Conservation (phyloP, 495 filamentous ascomycete species). For the Neurospora sp. region DNA sequence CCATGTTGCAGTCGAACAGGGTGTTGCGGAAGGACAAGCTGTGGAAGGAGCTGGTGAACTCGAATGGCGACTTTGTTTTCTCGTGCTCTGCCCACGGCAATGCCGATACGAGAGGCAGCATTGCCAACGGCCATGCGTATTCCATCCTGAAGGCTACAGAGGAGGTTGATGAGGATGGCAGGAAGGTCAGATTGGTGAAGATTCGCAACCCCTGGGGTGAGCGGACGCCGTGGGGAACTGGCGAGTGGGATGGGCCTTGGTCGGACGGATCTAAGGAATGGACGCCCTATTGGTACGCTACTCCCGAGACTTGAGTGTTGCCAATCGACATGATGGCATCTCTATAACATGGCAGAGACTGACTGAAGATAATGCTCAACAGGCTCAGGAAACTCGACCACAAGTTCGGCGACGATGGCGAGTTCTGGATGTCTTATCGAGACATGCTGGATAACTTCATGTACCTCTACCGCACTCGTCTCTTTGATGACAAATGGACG, state of each 20-base stretch:
- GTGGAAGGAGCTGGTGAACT: slow-evolving; percentile 60
- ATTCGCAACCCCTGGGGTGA: slow-evolving; percentile 64
- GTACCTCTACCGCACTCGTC: slow-evolving; percentile 60
- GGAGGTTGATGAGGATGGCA: slow-evolving; percentile 44
- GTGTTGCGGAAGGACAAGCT: slow-evolving; percentile 64
- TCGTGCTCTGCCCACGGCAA: slow-evolving; percentile 8
- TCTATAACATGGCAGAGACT: not conserved
- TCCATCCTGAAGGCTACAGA: slow-evolving; percentile 63
- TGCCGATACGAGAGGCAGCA: slow-evolving; percentile 41
- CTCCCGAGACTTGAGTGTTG: not conserved
- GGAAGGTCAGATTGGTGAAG: slow-evolving; percentile 43
- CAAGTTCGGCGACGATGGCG: slow-evolving; percentile 66
- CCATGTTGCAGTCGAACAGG: slow-evolving; percentile 37
- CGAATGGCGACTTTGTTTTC: slow-evolving; percentile 20
- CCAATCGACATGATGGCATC: not conserved
- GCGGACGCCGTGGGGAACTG: slow-evolving; percentile 17
- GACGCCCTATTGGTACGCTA: slow-evolving; percentile 51
- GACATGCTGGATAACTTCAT: slow-evolving; percentile 63
- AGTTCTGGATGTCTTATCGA: slow-evolving; percentile 31
- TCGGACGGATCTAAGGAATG: slow-evolving; percentile 61
- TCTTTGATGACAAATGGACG: slow-evolving; percentile 63
- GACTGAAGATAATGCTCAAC: not conserved
- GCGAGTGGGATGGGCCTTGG: slow-evolving; percentile 64
- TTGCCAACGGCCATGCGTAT: slow-evolving; percentile 62
- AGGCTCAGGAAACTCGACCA: slow-evolving; percentile 57